Percentiles rank a stretch among this genome's conserved stretches.
Conservation (phyloP, 2,329 filamentous ascomycete genomes). For the Aspergillus sp. region DNA sequence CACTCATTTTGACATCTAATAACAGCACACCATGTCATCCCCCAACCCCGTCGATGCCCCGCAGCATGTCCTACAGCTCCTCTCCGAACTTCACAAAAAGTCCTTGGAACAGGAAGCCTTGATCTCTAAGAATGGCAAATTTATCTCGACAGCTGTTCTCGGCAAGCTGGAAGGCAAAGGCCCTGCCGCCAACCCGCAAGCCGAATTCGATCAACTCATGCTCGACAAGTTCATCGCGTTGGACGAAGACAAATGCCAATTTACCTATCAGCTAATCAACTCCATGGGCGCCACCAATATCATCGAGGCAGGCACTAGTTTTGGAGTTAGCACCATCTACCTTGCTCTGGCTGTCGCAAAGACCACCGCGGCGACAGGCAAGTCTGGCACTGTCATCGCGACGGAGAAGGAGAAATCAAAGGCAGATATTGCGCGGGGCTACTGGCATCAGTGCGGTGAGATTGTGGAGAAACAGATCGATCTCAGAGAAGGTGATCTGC, state of each 20-base stretch:
- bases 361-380: constrained; percentile 41
- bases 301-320: constrained; percentile 63
- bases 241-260: constrained; percentile 59
- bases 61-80: constrained; percentile 23
- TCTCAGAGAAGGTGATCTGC: constrained; percentile 59
- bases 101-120: constrained; percentile 27
- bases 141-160: constrained; percentile 23
- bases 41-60: constrained; percentile 20
- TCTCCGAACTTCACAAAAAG: constrained; percentile 21
- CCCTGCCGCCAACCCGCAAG: background rate
- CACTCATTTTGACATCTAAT: background rate
- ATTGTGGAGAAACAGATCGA: constrained; percentile 56
- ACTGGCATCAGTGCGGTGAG: constrained; percentile 57
- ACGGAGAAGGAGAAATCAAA: constrained; percentile 63
- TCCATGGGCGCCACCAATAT: constrained; percentile 53
- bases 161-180: constrained; percentile 15
- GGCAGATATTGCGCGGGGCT: constrained; percentile 50
- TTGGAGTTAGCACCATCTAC: constrained; percentile 65
- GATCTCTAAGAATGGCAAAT: constrained; percentile 22
- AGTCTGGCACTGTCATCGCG: constrained; percentile 54
- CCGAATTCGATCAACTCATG: constrained; percentile 28
- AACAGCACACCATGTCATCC: constrained; percentile 6
- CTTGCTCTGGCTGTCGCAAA: constrained; percentile 59
- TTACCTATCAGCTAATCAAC: constrained; percentile 58
- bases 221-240: constrained; percentile 62